Percentiles rank a stretch among this genome's conserved stretches.
These are phyloP conservation scores for Limonium bicolor DNA, from an alignment of 148 eudicot genomes.

Conservation along the genomic window DNA sequence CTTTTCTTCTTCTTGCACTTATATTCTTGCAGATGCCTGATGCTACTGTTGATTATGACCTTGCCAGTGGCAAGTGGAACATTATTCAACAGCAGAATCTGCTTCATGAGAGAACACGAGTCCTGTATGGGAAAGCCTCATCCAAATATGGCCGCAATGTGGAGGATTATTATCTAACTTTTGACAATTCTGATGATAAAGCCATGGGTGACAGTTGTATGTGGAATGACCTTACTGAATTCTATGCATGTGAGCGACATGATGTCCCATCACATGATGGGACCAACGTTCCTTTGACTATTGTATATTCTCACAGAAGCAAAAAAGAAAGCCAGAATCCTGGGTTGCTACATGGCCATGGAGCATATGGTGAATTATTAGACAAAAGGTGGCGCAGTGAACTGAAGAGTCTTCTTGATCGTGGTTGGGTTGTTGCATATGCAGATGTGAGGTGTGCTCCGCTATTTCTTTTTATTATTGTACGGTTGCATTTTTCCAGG, in stretches of 20 bases:
- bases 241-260: constrained; percentile 70
- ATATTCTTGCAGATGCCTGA: constrained; percentile 67
- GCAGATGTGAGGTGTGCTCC: constrained; percentile 82
- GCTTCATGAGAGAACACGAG: constrained; percentile 63
- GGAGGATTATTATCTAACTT: constrained; percentile 13
- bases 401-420: constrained; percentile 89
- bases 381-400: constrained; percentile 96
- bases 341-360: constrained; percentile 83
- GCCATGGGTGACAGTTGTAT: constrained; percentile 16
- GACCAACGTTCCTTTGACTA: constrained; percentile 53
- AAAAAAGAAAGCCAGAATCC: constrained; percentile 47
- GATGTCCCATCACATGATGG: constrained; percentile 64
- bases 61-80: constrained; percentile 65
- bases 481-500: not conserved
- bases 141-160: constrained; percentile 13
- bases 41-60: constrained; percentile 84
- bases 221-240: constrained; percentile 91
- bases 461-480: not conserved
- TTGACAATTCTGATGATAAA: constrained; percentile 13
- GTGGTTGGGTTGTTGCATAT: constrained; percentile 95
- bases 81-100: constrained; percentile 88
- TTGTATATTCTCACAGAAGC: constrained; percentile 49
- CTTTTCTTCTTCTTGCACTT: constrained; percentile 1
- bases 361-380: constrained; percentile 86
- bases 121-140: constrained; percentile 66